phyloP scores from a whole-genome alignment of 371 early-diverging fungal genomes.

The Globomyces sp. region DNA sequence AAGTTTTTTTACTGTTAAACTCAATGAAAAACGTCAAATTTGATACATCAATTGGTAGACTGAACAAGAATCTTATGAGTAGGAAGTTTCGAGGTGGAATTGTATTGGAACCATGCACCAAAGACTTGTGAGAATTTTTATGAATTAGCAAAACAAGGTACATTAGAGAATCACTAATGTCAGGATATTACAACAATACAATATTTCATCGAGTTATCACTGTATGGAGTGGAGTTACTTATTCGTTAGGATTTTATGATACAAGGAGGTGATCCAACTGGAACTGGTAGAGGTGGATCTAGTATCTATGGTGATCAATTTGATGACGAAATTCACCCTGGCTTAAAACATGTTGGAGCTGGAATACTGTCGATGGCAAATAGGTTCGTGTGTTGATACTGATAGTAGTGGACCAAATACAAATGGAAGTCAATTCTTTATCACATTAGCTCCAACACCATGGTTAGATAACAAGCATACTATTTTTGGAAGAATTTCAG shows the following conservation, averaged over 20 bases:
- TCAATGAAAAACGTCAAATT: not conserved
- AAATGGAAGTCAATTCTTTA: constrained; percentile 93
- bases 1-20: too few species aligned
- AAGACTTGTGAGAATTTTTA: constrained; percentile 40
- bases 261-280: constrained; percentile 41
- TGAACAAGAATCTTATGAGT: too few species aligned
- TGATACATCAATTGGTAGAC: constrained; percentile 1
- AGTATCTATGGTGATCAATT: constrained; percentile 63
- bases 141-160: constrained; percentile 37
- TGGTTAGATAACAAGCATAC: constrained; percentile 97
- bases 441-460: constrained; percentile 86
- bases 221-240: constrained; percentile 14
- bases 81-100: constrained; percentile 30
- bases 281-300: constrained; percentile 42
- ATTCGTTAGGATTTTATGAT: constrained; percentile 17
- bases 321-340: constrained; percentile 87
- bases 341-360: constrained; percentile 73
- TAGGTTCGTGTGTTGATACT: constrained; percentile 55
- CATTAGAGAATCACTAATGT: too few species aligned
- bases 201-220: constrained; percentile 45
- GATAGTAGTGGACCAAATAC: constrained; percentile 42
- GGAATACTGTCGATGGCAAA: constrained; percentile 96
- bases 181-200: constrained; percentile 38
- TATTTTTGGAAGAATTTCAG: constrained; percentile 83
- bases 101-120: constrained; percentile 50